These are phyloP conservation scores for Aspergillus calidoustus DNA, from an alignment of 2,329 filamentous ascomycete species.

Conservation along the genomic window DNA sequence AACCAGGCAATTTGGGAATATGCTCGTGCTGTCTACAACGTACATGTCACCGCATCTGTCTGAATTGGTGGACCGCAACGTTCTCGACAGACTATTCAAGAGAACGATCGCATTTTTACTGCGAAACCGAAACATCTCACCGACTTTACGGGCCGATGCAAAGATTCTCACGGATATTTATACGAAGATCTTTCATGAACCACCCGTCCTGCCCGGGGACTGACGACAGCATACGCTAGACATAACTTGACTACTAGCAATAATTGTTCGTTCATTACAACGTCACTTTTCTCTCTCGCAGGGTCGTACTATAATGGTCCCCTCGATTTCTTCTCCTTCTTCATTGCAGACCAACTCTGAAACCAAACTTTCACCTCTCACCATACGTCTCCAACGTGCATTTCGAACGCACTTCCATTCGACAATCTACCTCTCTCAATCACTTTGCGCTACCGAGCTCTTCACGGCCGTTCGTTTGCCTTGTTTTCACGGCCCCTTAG, in stretches of 20 bases:
- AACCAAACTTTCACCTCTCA: neutral
- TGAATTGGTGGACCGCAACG: conserved; percentile 59
- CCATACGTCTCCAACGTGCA: neutral
- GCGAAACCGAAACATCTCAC: conserved; percentile 72
- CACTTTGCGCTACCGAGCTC: neutral
- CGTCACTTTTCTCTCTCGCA: neutral
- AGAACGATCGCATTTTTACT: conserved; percentile 79
- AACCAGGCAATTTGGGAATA: conserved; percentile 90
- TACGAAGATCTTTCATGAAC: conserved; percentile 47
- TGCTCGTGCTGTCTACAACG: conserved; percentile 84
- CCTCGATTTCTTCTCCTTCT: neutral
- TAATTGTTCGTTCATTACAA: neutral
- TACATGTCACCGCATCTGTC: conserved; percentile 68
- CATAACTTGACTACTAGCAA: neutral
- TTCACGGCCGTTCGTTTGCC: neutral
- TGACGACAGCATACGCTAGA: neutral
- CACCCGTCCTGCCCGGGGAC: conserved; percentile 12
- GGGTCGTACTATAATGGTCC: neutral
- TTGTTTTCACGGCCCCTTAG: conserved; percentile 14
- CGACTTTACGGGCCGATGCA: conserved; percentile 74
- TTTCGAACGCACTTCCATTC: neutral
- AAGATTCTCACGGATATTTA: conserved; percentile 68
- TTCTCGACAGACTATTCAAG: conserved; percentile 65
- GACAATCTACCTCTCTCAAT: neutral
- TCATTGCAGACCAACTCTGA: neutral